Base-by-base conservation (phyloP, 345 rosid genomes). In the Trapa incisa region DNA sequence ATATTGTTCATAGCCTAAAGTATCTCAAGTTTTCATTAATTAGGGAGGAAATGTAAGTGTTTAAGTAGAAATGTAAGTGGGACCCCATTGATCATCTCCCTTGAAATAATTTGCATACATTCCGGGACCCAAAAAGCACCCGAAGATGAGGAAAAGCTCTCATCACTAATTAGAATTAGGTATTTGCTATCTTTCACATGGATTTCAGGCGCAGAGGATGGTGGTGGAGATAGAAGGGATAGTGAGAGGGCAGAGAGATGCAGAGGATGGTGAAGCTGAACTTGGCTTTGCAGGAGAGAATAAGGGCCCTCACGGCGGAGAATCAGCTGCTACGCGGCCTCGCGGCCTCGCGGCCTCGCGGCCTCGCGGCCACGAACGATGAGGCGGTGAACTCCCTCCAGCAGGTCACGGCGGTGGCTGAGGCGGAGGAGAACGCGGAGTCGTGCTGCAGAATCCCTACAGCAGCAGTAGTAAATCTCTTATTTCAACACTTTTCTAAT, bases 321-420 rank as follows among this genome's bases (percentile, higher is more conserved):
- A 88, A 84, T 61, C 89, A 84, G 38, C 61, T 85, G 1, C 89
- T 88, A 96, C 74, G 86, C 6, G 88, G 86, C 41, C 66, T 85
- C 41, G 96, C 96, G 0, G 89, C 83, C 35, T 85, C 41, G 96
- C 96, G 0, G 89, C 83, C 35, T n/a, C 74, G 86, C 6, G 88
- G 86, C 41, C 66, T 85, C 41, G 96, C 96, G 0, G 89, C 83
- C 35, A 75, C 81, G 17, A 87, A 85, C 33, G 97, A 91, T 74
- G 88, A 88, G 50, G 78, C 83, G 0, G 91, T 89, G 10, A 85
- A 83, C 66, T 79, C 83, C 5, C 81, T 91, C 22, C 76, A 80
- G 50, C 88, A 80, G 5, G 84, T 84, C 37, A 78, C 88, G 61
- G 87, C 90, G 10, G 60, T 12, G 60, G 10, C 60, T 3, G 60